A percentile compares a stretch with the other conserved stretches of the same genome.
Evolutionary conservation across 352 stramenopile species (phyloP).

Genomic region (Aphanomyces astaci): DNA sequence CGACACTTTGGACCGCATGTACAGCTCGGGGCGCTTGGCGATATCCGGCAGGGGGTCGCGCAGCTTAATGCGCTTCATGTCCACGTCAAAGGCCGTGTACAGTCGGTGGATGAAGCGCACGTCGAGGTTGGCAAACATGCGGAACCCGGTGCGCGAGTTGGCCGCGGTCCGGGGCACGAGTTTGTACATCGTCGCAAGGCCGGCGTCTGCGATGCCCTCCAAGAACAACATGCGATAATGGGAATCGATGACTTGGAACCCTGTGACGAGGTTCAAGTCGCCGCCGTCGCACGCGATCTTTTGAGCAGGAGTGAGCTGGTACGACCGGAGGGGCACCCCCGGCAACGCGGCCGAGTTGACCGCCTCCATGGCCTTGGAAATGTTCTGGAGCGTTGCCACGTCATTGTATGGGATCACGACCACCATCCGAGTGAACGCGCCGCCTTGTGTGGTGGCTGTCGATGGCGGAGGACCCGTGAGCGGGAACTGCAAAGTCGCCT

Average conservation of each 20-base stretch:
- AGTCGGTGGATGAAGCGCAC: constrained; percentile 69
- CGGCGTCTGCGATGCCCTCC: constrained; percentile 63
- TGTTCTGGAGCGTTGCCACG: constrained; percentile 34
- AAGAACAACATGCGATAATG: constrained; percentile 80
- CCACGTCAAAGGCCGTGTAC: constrained; percentile 81
- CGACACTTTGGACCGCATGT: constrained; percentile 83
- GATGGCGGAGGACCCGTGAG: constrained; percentile 12
- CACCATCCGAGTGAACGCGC: constrained; percentile 63
- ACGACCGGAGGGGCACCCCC: constrained; percentile 58
- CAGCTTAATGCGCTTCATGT: constrained; percentile 87
- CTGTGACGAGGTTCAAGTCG: constrained; percentile 75
- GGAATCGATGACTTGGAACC: constrained; percentile 80
- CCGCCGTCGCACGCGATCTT: constrained; percentile 42
- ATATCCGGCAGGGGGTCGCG: constrained; percentile 67
- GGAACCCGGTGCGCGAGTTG: constrained; percentile 37
- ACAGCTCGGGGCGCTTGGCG: constrained; percentile 73
- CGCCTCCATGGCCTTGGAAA: constrained; percentile 46
- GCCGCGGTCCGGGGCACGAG: constrained; percentile 30
- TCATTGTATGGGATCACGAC: constrained; percentile 82
- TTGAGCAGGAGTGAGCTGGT: constrained; percentile 63
- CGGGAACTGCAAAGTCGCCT: constrained; percentile 37
- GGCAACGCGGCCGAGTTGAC: constrained; percentile 56
- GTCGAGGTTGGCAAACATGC: constrained; percentile 61
- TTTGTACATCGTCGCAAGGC: constrained; percentile 41
- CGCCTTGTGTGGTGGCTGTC: background rate